A percentile compares a stretch with the other conserved stretches of the same genome.
phyloP scores from a whole-genome alignment of 345 rosid species.

The Draba incana region DNA sequence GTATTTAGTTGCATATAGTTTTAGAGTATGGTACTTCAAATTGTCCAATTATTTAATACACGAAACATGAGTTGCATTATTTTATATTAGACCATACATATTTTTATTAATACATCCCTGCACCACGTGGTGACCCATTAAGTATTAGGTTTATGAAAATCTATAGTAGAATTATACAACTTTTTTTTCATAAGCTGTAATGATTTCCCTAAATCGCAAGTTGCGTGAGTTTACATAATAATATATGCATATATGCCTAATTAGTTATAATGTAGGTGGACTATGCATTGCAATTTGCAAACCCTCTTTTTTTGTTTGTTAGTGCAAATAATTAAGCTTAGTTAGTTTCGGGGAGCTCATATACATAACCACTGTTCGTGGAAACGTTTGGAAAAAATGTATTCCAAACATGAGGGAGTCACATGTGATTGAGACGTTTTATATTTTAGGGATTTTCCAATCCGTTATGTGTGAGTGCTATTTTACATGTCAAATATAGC shows the following conservation, averaged over 20 bases:
- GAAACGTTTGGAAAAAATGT: not conserved
- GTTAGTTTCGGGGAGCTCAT: not conserved
- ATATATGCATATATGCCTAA: too few species aligned
- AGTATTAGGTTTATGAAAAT: constrained; percentile 8
- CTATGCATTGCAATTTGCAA: not conserved
- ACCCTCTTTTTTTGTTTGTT: too few species aligned
- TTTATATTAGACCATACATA: not conserved
- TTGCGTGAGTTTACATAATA: not conserved
- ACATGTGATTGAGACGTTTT: constrained; percentile 27
- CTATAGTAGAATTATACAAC: not conserved
- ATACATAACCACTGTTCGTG: not conserved
- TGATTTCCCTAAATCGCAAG: not conserved
- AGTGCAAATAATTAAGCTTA: not conserved
- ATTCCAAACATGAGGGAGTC: constrained; percentile 32
- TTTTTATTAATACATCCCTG: constrained; percentile 10
- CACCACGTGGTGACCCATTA: constrained; percentile 30
- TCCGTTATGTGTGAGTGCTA: constrained; percentile 2
- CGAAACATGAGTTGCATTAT: not conserved
- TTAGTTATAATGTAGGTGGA: too few species aligned
- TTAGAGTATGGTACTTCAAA: too few species aligned
- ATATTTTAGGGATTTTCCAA: not conserved
- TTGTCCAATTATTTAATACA: too few species aligned
- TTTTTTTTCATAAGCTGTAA: not conserved
- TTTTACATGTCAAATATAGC: constrained; percentile 1
- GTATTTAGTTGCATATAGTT: not conserved